These are phyloP conservation scores for Psophocarpus tetragonolobus DNA, from an alignment of 306 rosid species.

Conservation along the genomic window DNA sequence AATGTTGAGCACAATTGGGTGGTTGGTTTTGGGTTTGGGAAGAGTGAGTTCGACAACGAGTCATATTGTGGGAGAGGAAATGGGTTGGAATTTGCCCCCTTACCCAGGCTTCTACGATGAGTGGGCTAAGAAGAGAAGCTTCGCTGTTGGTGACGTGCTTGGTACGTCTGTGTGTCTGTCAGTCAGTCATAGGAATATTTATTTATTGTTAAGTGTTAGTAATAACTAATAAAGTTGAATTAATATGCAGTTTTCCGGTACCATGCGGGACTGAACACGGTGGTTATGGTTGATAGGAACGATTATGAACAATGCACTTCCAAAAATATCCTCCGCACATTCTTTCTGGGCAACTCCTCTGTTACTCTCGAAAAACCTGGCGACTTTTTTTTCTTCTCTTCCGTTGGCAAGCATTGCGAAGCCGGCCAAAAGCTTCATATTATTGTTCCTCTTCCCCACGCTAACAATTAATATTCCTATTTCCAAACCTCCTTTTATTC, in stretches of 20 bases:
- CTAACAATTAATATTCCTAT: too few species aligned
- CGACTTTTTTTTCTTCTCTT: constrained; percentile 53
- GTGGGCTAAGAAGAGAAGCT: constrained; percentile 61
- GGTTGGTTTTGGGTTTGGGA: constrained; percentile 39
- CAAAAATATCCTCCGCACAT: constrained; percentile 26
- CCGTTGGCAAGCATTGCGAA: constrained; percentile 77
- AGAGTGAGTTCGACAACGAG: constrained; percentile 38
- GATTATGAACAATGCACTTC: constrained; percentile 48
- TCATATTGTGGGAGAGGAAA: constrained; percentile 67
- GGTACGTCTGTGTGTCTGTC: too few species aligned
- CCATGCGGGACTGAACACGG: constrained; percentile 47
- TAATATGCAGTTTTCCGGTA: constrained; percentile 57
- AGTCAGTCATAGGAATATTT: too few species aligned
- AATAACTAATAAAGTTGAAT: too few species aligned
- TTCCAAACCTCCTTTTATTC: too few species aligned
- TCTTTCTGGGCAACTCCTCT: constrained; percentile 46
- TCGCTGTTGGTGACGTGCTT: constrained; percentile 61
- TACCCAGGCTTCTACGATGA: constrained; percentile 36
- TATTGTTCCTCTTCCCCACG: constrained; percentile 33
- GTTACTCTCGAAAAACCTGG: constrained; percentile 46
- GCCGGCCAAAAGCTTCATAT: constrained; percentile 66
- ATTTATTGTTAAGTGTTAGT: neutral
- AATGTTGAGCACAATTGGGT: constrained; percentile 29
- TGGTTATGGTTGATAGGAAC: constrained; percentile 41
- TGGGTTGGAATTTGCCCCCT: constrained; percentile 66